Evolutionary conservation across 352 stramenopile genomes (phyloP).

Genomic region (Globisporangium cystogenes): DNA sequence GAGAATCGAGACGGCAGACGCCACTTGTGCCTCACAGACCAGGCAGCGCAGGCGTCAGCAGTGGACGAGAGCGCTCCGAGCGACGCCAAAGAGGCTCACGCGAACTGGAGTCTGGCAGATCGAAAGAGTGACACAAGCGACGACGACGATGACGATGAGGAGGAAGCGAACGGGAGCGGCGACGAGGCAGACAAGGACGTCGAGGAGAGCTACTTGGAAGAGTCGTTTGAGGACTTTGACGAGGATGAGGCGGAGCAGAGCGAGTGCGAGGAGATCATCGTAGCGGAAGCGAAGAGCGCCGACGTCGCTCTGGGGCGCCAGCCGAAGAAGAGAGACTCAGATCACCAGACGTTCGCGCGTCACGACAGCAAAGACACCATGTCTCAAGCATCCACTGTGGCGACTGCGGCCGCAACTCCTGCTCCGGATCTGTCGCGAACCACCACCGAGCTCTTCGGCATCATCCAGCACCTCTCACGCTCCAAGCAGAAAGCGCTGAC

Average conservation of each 20-base stretch:
- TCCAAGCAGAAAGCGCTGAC: slow-evolving; percentile 61
- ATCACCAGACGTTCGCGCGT: not conserved
- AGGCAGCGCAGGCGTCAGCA: not conserved
- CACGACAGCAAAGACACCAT: not conserved
- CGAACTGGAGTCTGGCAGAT: not conserved
- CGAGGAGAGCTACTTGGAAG: slow-evolving; percentile 69
- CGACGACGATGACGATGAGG: slow-evolving; percentile 12
- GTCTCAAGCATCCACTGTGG: too few species aligned
- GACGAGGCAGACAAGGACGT: slow-evolving; percentile 14
- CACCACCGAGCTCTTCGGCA: slow-evolving; percentile 48
- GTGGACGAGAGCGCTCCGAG: slow-evolving; percentile 9
- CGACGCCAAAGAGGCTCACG: not conserved
- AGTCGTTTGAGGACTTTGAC: slow-evolving; percentile 84
- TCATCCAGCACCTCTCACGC: slow-evolving; percentile 67
- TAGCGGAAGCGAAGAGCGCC: slow-evolving; percentile 2
- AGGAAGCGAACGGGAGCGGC: slow-evolving; percentile 2
- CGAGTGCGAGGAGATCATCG: slow-evolving; percentile 4
- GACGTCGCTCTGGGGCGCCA: not conserved
- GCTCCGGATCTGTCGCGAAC: slow-evolving; percentile 31
- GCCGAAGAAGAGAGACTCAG: not conserved
- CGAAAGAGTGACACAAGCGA: slow-evolving; percentile 5
- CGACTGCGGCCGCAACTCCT: not conserved
- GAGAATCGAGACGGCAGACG: slow-evolving; percentile 29
- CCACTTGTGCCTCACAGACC: slow-evolving; percentile 24
- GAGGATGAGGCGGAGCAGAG: slow-evolving; percentile 18